Evolutionary conservation across 2,329 filamentous ascomycete species (phyloP).

Genomic region (Aspergillus aculeatus): DNA sequence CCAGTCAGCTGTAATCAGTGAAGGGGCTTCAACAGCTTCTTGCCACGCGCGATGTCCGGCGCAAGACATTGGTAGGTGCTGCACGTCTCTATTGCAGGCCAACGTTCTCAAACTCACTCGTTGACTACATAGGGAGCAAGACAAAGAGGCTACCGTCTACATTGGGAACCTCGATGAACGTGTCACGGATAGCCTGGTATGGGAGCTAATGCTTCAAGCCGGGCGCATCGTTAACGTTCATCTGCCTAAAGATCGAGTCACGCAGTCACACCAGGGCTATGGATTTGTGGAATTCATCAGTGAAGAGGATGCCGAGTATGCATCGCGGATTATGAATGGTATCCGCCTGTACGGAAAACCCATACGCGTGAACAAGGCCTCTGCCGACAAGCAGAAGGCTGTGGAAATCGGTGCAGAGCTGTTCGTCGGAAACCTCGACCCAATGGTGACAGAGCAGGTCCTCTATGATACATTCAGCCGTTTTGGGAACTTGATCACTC

Average conservation of each 20-base stretch:
- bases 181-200: conserved; percentile 83
- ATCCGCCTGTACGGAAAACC: conserved; percentile 91
- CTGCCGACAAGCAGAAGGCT: conserved; percentile 89
- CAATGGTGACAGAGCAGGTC: conserved; percentile 91
- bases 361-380: conserved; percentile 91
- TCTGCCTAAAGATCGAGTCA: conserved; percentile 96
- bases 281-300: conserved; percentile 98
- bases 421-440: conserved; percentile 92
- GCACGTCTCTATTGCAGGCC: background rate
- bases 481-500: conserved; percentile 79
- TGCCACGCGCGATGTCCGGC: conserved; percentile 58
- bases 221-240: conserved; percentile 98
- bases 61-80: conserved; percentile 69
- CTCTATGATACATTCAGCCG: conserved; percentile 93
- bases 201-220: conserved; percentile 97
- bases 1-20: background rate
- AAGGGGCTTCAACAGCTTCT: conserved; percentile 2
- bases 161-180: conserved; percentile 98
- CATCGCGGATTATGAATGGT: conserved; percentile 93
- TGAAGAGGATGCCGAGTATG: conserved; percentile 94
- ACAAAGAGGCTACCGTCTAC: conserved; percentile 97
- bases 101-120: conserved; percentile 15
- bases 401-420: conserved; percentile 94
- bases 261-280: conserved; percentile 94
- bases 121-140: conserved; percentile 73